Conservation (phyloP, 768 basidiomycete species). For the Russula virescens region DNA sequence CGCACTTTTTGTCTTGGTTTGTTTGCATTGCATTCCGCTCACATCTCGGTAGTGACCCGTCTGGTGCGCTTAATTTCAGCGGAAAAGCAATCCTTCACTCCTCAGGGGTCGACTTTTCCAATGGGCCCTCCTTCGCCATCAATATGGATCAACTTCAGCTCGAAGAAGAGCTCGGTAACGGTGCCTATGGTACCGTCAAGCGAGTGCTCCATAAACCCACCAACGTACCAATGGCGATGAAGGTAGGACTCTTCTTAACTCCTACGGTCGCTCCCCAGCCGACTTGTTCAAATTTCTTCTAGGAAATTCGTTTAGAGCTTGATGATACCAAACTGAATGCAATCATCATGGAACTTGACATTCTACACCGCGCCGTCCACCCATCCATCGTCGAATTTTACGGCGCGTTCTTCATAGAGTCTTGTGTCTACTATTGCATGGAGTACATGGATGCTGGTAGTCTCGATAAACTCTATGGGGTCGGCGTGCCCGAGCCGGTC, state of each 20-base stretch:
- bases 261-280: neutral
- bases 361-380: conserved; percentile 88
- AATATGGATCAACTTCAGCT: conserved; percentile 92
- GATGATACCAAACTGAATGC: conserved; percentile 90
- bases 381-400: conserved; percentile 97
- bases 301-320: conserved; percentile 98
- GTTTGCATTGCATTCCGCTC: neutral
- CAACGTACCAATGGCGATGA: conserved; percentile 98
- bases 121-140: conserved; percentile 85
- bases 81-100: conserved; percentile 93
- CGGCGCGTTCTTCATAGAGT: conserved; percentile 98
- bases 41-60: conserved; percentile 66
- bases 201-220: conserved; percentile 92
- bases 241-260: conserved; percentile 48
- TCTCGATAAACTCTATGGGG: conserved; percentile 68
- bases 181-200: conserved; percentile 97
- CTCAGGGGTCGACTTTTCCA: conserved; percentile 82
- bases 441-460: conserved; percentile 99
- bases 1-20: conserved; percentile 30
- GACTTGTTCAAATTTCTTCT: conserved; percentile 8
- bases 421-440: conserved; percentile 99
- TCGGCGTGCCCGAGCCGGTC: conserved; percentile 63
- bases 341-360: conserved; percentile 98
- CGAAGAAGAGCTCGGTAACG: conserved; percentile 89
- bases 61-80: conserved; percentile 89